Conservation (phyloP, 2,329 filamentous ascomycete species). For the Stachybotrys echinatus region DNA sequence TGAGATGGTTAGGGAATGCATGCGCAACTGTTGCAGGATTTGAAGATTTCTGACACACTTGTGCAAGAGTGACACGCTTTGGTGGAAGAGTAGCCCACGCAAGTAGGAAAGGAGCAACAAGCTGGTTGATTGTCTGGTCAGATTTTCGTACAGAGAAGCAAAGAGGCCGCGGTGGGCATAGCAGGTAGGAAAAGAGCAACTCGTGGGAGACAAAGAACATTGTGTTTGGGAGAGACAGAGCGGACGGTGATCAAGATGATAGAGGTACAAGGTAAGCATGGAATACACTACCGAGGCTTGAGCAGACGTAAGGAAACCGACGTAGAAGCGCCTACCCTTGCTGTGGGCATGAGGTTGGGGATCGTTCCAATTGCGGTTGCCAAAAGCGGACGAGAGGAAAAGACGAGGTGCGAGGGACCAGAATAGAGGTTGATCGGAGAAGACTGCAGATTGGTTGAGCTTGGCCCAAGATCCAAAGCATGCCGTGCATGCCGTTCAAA, state of each 20-base stretch:
- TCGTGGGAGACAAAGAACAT: conserved; percentile 4
- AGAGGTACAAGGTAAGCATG: conserved; percentile 4
- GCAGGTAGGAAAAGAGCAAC: conserved; percentile 15
- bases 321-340: neutral
- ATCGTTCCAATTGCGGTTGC: neutral
- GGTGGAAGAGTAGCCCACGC: neutral
- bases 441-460: neutral
- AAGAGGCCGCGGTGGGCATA: conserved; percentile 13
- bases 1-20: too few relatives aligned
- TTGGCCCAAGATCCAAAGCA: neutral
- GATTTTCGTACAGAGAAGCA: conserved; percentile 10
- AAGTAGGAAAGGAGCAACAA: conserved; percentile 21
- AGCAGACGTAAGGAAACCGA: neutral
- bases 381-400: neutral
- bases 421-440: neutral
- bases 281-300: neutral
- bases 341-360: neutral
- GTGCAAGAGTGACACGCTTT: neutral
- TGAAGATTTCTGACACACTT: too few relatives aligned
- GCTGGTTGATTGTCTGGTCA: conserved; percentile 4
- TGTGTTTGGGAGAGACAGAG: conserved; percentile 6
- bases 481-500: too few relatives aligned
- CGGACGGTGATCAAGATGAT: conserved; percentile 3
- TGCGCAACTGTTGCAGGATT: too few relatives aligned
- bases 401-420: too few relatives aligned